These are phyloP conservation scores for Spinacia oleracea DNA, from an alignment of 179 eudicot species.

Conservation along the genomic window DNA sequence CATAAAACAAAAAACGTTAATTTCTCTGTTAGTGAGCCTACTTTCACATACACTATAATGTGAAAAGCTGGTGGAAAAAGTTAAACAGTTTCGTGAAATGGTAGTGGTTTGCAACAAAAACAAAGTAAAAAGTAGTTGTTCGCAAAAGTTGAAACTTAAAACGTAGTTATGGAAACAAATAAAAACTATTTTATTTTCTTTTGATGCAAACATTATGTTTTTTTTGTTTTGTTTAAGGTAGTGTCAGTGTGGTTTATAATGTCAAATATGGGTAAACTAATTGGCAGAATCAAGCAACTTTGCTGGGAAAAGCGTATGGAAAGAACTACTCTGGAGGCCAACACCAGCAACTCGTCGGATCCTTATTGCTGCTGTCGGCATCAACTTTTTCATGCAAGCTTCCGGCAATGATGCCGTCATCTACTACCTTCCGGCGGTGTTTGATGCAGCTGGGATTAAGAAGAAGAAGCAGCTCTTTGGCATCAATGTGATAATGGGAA, in stretches of 20 bases:
- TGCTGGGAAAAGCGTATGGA: constrained; percentile 78
- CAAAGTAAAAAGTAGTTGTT: too few species aligned
- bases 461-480: constrained; percentile 52
- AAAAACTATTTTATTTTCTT: background rate
- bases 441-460: constrained; percentile 72
- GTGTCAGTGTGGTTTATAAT: background rate
- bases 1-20: too few species aligned
- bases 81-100: too few species aligned
- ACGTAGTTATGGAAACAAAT: too few species aligned
- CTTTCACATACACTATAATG: too few species aligned
- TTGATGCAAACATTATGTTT: background rate
- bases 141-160: too few species aligned
- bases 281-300: constrained; percentile 36
- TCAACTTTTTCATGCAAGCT: constrained; percentile 97
- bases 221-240: background rate
- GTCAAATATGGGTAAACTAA: background rate
- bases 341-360: constrained; percentile 51
- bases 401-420: constrained; percentile 96
- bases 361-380: constrained; percentile 68
- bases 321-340: constrained; percentile 62
- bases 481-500: constrained; percentile 79
- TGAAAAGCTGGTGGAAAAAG: too few species aligned
- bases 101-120: too few species aligned
- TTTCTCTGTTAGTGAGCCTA: too few species aligned
- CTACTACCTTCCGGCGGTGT: constrained; percentile 87